Conservation (phyloP, 495 filamentous ascomycete species). For the Penicillium coffeae region DNA sequence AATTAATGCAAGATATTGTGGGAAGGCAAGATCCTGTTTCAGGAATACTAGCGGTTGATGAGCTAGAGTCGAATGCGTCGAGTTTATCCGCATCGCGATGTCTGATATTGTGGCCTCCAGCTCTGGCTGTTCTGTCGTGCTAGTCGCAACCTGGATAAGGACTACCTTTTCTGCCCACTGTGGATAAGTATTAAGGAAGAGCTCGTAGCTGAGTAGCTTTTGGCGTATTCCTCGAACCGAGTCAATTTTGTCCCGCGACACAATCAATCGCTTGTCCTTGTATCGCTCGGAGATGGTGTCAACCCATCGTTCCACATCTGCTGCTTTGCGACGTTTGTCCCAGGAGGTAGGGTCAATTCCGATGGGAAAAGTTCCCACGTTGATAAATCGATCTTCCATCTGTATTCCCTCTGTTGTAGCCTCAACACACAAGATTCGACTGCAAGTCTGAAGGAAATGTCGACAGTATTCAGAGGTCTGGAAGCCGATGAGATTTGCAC, state of each 20-base stretch:
- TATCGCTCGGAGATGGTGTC: constrained; percentile 74
- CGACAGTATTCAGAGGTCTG: constrained; percentile 89
- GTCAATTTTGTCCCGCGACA: constrained; percentile 89
- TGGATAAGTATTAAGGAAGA: constrained; percentile 89
- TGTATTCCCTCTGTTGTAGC: constrained; percentile 83
- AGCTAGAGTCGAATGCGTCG: constrained; percentile 76
- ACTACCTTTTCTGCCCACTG: constrained; percentile 84
- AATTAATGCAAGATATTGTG: constrained; percentile 84
- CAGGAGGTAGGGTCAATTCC: constrained; percentile 81
- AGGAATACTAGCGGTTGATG: constrained; percentile 92
- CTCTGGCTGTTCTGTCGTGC: constrained; percentile 79
- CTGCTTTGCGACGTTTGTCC: constrained; percentile 64
- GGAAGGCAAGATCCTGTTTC: constrained; percentile 86
- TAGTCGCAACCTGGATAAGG: constrained; percentile 88
- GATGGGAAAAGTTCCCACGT: constrained; percentile 62
- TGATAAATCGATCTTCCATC: constrained; percentile 88
- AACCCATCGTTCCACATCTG: constrained; percentile 72
- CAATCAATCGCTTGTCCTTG: constrained; percentile 80
- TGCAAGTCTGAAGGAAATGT: constrained; percentile 92
- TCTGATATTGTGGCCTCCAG: constrained; percentile 83
- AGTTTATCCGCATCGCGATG: constrained; percentile 90
- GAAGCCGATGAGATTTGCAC: constrained; percentile 86
- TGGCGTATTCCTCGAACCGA: constrained; percentile 84
- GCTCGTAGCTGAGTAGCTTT: constrained; percentile 86
- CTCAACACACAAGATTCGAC: constrained; percentile 78